Conservation (phyloP, 2,329 filamentous ascomycete species). For the Aspergillus sp. region DNA sequence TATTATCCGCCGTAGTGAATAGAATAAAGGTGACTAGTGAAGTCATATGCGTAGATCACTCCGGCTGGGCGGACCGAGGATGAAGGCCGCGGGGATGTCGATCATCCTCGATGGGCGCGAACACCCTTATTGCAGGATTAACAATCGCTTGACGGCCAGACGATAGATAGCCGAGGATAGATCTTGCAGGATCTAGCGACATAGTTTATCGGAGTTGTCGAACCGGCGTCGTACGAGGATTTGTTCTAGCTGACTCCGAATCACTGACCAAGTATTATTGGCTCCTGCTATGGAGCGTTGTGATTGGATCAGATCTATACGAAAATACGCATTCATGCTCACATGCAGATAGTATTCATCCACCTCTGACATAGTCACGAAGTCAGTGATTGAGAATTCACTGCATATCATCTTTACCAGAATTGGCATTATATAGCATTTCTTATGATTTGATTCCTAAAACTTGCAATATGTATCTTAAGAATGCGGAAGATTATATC, state of each 20-base stretch:
- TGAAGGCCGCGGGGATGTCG: background rate
- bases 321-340: background rate
- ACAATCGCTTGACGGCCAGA: background rate
- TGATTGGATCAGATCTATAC: background rate
- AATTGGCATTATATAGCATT: no score
- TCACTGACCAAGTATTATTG: background rate
- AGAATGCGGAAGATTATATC: no score
- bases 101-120: constrained; percentile 1
- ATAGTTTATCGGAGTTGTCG: background rate
- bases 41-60: constrained; percentile 5
- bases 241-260: background rate
- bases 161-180: background rate
- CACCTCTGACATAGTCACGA: no score
- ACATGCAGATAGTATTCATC: background rate
- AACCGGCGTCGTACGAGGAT: constrained; percentile 4
- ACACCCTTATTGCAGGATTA: background rate
- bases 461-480: no score
- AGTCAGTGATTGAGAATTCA: no score
- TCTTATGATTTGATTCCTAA: no score
- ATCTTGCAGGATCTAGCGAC: background rate
- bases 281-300: background rate
- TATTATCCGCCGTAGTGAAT: background rate
- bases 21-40: background rate
- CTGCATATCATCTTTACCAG: no score
- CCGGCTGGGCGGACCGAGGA: constrained; percentile 1